Base-by-base conservation (phyloP, 345 rosid species). In the Hypericum perforatum region DNA sequence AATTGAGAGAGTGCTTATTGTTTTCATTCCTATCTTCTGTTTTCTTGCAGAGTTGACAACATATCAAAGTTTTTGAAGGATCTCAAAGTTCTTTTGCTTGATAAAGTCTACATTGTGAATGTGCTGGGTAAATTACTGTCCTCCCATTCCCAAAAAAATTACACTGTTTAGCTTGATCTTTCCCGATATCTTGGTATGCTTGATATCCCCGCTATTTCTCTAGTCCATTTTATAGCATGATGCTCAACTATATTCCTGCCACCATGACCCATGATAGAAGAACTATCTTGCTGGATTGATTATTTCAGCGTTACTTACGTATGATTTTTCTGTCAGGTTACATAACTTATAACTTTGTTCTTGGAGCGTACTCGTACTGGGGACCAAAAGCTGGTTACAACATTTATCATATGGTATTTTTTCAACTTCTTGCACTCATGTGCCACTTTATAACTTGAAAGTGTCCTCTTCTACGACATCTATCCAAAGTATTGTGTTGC, bases 321-420 rank as follows among this genome's bases (percentile, higher is more conserved):
- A 16, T 52, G 6, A 16, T 37, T 9, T 22, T 5, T 8, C 6
- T 39, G 8, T 41, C 16, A 44, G 52, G 42, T 9, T 45, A 45
- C 46, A 39, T 64, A 64, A 43, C 55, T 11, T 52, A 52, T 41
- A 52, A 52, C 39, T 11, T 12, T 8, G 55, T 52, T 9, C 11
- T 52, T 52, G 55, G 55, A 32, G 55, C 55, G 38, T 52, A 52
- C 41, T 52, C 55, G 2, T 52, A 52, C 12, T 52, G 55, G 55
- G 55, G 55, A 37, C 55, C 55, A 37, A 52, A 52, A 52, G 55
- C 55, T 52, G 55, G 55, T 38, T 52, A 52, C 38, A 52, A 52
- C 37, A 64, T 63, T 42, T 54, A 47, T 45, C 37, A 47, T 45
- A 53, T 53, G 52, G 65, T 62, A 53, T 37, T 29, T 15, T 48